Conservation (phyloP, 1,284 basidiomycete species). For the Marasmius tenuissimus region DNA sequence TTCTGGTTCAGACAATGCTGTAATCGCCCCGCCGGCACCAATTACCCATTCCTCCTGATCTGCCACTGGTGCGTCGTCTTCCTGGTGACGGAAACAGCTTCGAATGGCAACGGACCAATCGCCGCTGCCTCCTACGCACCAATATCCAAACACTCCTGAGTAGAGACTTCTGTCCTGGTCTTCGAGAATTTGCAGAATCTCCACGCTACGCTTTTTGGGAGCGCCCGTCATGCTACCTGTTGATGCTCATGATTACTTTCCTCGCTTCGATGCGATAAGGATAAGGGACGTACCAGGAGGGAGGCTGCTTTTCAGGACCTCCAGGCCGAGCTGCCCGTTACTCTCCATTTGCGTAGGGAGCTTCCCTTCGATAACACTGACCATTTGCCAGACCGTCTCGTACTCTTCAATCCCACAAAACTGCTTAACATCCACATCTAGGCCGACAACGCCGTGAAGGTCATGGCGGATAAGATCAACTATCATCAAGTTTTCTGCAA, state of each 20-base stretch:
- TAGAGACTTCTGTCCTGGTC: constrained; percentile 76
- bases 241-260: constrained; percentile 1
- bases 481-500: constrained; percentile 98
- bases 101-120: constrained; percentile 98
- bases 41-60: constrained; percentile 65
- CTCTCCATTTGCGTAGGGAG: constrained; percentile 31
- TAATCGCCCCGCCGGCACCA: constrained; percentile 96
- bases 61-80: constrained; percentile 15
- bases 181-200: constrained; percentile 86
- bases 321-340: constrained; percentile 64
- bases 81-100: constrained; percentile 82
- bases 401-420: constrained; percentile 93
- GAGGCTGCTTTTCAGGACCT: constrained; percentile 77
- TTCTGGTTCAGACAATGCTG: constrained; percentile 84
- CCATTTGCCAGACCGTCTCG: constrained; percentile 94
- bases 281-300: constrained; percentile 73
- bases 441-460: constrained; percentile 74
- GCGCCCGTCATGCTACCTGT: constrained; percentile 97
- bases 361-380: constrained; percentile 87
- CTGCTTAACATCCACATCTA: constrained; percentile 80
- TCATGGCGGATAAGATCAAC: constrained; percentile 96
- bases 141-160: constrained; percentile 94
- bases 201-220: constrained; percentile 91
- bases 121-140: constrained; percentile 85
- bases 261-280: neutral